These are phyloP conservation scores for Hordeum marinum DNA, from an alignment of 176 grass and related monocot species.

Conservation along the genomic window DNA sequence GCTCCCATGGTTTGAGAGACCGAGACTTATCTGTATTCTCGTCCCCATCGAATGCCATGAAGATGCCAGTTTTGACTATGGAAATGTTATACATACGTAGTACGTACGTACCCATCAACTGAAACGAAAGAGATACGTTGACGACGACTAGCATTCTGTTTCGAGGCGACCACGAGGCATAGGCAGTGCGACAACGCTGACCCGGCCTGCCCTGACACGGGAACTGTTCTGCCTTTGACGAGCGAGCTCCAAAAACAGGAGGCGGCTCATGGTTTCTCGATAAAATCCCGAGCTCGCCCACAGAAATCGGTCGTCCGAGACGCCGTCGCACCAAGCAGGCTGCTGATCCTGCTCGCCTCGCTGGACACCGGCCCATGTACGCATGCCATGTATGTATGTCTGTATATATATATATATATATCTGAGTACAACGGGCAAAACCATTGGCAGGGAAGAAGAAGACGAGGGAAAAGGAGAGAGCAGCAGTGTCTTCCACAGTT, in stretches of 20 bases:
- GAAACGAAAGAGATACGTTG: background rate
- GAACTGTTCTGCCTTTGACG: background rate
- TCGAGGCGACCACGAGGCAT: background rate
- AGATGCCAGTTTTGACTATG: background rate
- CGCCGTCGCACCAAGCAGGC: background rate
- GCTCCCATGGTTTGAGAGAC: conserved; percentile 3
- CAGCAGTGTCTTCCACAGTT: background rate
- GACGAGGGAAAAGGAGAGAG: background rate
- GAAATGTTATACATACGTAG: background rate
- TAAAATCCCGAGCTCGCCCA: background rate
- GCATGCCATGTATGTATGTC: background rate
- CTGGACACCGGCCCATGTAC: background rate
- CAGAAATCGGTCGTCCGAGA: background rate
- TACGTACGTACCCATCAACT: background rate
- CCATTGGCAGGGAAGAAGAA: background rate
- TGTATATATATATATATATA: background rate
- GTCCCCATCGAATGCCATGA: background rate
- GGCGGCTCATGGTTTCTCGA: conserved; percentile 47
- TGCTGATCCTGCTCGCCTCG: background rate
- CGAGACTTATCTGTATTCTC: background rate
- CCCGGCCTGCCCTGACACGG: background rate
- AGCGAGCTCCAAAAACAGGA: conserved; percentile 35
- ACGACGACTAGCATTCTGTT: background rate
- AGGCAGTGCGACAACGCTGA: background rate
- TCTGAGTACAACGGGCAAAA: background rate